Percentiles rank a stretch among this genome's conserved stretches.
These are phyloP conservation scores for Scedosporium apiospermum DNA, from an alignment of 2,329 filamentous ascomycete genomes.

Conservation along the genomic window DNA sequence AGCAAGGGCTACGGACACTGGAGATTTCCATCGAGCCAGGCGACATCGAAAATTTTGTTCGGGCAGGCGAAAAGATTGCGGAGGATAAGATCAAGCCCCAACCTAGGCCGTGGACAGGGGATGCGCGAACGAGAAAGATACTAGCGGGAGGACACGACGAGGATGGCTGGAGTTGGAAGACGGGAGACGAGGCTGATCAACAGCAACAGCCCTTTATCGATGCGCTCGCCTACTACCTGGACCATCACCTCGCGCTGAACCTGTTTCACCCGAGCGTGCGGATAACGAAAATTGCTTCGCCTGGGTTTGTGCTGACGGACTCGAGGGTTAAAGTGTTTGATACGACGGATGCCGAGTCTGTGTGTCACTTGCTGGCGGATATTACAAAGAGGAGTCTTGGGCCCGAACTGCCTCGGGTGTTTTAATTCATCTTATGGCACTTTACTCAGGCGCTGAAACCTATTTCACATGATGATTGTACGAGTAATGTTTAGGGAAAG, in stretches of 20 bases:
- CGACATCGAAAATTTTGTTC: conserved; percentile 37
- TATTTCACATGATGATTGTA: not conserved
- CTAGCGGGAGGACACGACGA: conserved; percentile 37
- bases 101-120: conserved; percentile 18
- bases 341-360: conserved; percentile 1
- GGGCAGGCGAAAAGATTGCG: conserved; percentile 24
- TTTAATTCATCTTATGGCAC: not conserved
- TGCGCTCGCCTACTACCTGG: conserved; percentile 38
- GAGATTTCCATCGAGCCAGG: conserved; percentile 41
- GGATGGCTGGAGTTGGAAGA: conserved; percentile 44
- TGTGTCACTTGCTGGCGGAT: not conserved
- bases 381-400: not conserved
- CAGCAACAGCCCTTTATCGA: conserved; percentile 37
- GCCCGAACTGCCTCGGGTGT: not conserved
- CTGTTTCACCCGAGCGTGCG: conserved; percentile 46
- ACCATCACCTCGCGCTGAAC: conserved; percentile 43
- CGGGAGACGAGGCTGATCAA: conserved; percentile 41
- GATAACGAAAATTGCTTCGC: conserved; percentile 43
- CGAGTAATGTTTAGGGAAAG: not conserved
- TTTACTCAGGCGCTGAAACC: not conserved
- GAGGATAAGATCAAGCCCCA: conserved; percentile 5
- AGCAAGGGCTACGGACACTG: conserved; percentile 29
- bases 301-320: conserved; percentile 45
- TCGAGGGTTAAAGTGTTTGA: conserved; percentile 38
- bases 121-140: conserved; percentile 29